These are phyloP conservation scores for Pleurotus djamor DNA, from an alignment of 768 basidiomycete genomes.

Conservation along the genomic window DNA sequence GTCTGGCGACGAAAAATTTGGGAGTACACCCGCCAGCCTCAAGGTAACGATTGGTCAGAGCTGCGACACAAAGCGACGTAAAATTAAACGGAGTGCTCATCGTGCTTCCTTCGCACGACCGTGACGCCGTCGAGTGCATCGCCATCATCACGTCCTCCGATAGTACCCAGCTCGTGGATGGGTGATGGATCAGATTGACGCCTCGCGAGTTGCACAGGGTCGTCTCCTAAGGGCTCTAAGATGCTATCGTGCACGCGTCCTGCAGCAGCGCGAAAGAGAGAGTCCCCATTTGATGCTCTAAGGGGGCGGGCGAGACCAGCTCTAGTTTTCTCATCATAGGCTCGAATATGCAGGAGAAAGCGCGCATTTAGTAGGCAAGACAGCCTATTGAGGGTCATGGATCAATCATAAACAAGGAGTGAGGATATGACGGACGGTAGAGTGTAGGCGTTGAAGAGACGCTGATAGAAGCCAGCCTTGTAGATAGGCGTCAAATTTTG, in stretches of 20 bases:
- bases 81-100: too few relatives aligned
- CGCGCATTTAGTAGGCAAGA: constrained; percentile 19
- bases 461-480: constrained; percentile 24
- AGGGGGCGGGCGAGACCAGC: too few relatives aligned
- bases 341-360: constrained; percentile 17
- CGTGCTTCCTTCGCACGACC: too few relatives aligned
- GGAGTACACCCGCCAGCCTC: too few relatives aligned
- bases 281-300: too few relatives aligned
- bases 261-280: background rate
- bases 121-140: too few relatives aligned
- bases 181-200: background rate
- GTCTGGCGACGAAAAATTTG: too few relatives aligned
- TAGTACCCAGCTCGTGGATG: too few relatives aligned
- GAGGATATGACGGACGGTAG: background rate
- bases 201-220: background rate
- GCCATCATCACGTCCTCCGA: too few relatives aligned
- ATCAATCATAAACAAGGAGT: background rate
- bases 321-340: constrained; percentile 9
- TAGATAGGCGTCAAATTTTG: background rate
- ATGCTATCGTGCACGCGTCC: background rate
- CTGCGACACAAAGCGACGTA: too few relatives aligned
- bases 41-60: too few relatives aligned
- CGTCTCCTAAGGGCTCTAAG: background rate
- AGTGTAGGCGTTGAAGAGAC: background rate
- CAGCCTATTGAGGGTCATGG: constrained; percentile 6